Evolutionary conservation across 805 yeast genomes (phyloP).

Genomic region (Saccharomycopsis sp.): DNA sequence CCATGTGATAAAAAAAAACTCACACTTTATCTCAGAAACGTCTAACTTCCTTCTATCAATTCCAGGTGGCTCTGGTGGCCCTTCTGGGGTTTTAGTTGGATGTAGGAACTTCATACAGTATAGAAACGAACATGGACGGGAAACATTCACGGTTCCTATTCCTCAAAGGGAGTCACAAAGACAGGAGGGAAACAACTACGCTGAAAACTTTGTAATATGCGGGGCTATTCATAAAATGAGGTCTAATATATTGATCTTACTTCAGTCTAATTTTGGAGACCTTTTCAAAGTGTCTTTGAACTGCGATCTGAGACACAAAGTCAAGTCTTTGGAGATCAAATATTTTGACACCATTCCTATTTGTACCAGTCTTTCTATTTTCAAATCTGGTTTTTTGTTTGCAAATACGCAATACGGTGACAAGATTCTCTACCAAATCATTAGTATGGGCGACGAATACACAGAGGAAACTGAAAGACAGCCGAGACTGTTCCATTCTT

Average conservation of each 20-base stretch:
- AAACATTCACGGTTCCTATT: constrained; percentile 39
- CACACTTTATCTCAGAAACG: constrained; percentile 32
- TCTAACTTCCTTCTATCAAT: constrained; percentile 55
- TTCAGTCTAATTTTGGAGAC: constrained; percentile 72
- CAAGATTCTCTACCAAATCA: constrained; percentile 71
- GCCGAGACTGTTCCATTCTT: constrained; percentile 23
- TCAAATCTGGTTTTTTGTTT: constrained; percentile 71
- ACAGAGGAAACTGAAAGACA: constrained; percentile 32
- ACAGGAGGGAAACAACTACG: constrained; percentile 19
- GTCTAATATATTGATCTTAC: constrained; percentile 43
- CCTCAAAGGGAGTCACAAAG: constrained; percentile 40
- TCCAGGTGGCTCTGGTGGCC: constrained; percentile 69
- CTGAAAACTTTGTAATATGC: constrained; percentile 36
- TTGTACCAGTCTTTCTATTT: constrained; percentile 47
- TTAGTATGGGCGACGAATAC: constrained; percentile 59
- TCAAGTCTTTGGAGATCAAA: constrained; percentile 40
- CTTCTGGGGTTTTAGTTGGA: constrained; percentile 63
- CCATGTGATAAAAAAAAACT: constrained; percentile 51
- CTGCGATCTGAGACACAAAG: constrained; percentile 29
- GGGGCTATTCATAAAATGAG: constrained; percentile 65
- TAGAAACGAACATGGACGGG: constrained; percentile 32
- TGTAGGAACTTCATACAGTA: constrained; percentile 49
- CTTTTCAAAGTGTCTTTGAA: constrained; percentile 58
- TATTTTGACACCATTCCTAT: constrained; percentile 76
- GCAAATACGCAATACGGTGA: constrained; percentile 58